These are phyloP conservation scores for Trichoderma breve DNA, from an alignment of 2,329 filamentous ascomycete genomes.

Conservation along the genomic window DNA sequence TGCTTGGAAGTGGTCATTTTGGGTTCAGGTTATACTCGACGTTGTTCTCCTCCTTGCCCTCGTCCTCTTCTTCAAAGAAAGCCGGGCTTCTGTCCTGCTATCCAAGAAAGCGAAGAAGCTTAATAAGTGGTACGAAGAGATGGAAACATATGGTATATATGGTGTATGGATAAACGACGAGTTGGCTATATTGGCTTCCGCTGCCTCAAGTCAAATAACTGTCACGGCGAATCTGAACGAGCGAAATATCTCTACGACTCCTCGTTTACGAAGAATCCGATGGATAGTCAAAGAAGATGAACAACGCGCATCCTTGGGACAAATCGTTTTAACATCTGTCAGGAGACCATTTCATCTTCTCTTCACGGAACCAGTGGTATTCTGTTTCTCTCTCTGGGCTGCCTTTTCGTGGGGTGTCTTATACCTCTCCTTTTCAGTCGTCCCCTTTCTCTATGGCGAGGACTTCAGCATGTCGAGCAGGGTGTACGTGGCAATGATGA, in stretches of 20 bases:
- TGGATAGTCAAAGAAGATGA: slow-evolving; percentile 82
- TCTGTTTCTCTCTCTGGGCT: slow-evolving; percentile 87
- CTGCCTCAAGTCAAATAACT: slow-evolving; percentile 23
- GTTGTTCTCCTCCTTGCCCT: slow-evolving; percentile 60
- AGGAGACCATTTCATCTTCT: slow-evolving; percentile 76
- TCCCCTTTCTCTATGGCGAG: slow-evolving; percentile 72
- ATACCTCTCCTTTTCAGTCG: slow-evolving; percentile 78
- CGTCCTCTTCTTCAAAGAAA: slow-evolving; percentile 74
- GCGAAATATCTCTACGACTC: not conserved
- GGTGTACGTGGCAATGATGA: slow-evolving; percentile 70
- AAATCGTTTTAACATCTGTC: slow-evolving; percentile 72
- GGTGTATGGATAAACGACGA: slow-evolving; percentile 42
- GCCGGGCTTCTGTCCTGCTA: slow-evolving; percentile 75
- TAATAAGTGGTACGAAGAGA: slow-evolving; percentile 75
- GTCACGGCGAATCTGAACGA: slow-evolving; percentile 22
- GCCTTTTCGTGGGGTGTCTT: slow-evolving; percentile 87
- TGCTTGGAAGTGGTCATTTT: slow-evolving; percentile 87
- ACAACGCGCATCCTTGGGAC: slow-evolving; percentile 63
- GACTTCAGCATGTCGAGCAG: slow-evolving; percentile 66
- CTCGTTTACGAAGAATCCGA: slow-evolving; percentile 54
- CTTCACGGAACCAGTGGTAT: slow-evolving; percentile 73
- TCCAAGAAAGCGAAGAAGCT: slow-evolving; percentile 69
- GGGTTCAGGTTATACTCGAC: slow-evolving; percentile 73
- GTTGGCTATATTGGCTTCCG: slow-evolving; percentile 22
- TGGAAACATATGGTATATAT: slow-evolving; percentile 63